Evolutionary conservation across 2,329 filamentous ascomycete species (phyloP).

Genomic region (Phaeosphaeria sp.): DNA sequence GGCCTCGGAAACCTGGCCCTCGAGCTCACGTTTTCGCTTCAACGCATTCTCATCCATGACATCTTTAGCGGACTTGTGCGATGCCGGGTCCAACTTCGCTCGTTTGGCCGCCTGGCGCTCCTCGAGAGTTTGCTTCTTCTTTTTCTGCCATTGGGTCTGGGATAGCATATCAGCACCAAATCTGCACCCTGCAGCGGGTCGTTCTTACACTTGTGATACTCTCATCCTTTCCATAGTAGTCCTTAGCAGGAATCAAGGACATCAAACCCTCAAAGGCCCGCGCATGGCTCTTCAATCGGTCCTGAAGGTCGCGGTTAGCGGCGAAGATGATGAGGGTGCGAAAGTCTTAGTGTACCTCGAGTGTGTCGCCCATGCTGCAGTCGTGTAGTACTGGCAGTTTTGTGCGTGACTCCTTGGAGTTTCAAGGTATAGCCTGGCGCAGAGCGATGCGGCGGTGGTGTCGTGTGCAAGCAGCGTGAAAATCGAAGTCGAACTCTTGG

Average conservation of each 20-base stretch:
- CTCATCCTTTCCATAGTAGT: conserved; percentile 83
- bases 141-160: conserved; percentile 93
- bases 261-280: conserved; percentile 86
- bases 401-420: not conserved
- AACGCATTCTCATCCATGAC: conserved; percentile 83
- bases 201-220: conserved; percentile 70
- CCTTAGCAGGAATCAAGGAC: conserved; percentile 86
- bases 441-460: conserved; percentile 21
- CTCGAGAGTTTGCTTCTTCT: conserved; percentile 93
- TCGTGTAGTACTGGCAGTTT: not conserved
- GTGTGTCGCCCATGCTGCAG: conserved; percentile 47
- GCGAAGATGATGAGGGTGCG: conserved; percentile 28
- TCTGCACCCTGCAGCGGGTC: conserved; percentile 8
- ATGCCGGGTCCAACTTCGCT: conserved; percentile 90
- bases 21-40: conserved; percentile 76
- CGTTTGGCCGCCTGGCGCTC: conserved; percentile 69
- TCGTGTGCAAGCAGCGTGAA: conserved; percentile 36
- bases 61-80: conserved; percentile 89
- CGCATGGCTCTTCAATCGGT: conserved; percentile 63
- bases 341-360: conserved; percentile 46
- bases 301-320: conserved; percentile 50
- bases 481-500: conserved; percentile 27
- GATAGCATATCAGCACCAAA: conserved; percentile 15
- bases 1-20: conserved; percentile 57
- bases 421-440: conserved; percentile 13